Conservation (phyloP, 2,329 filamentous ascomycete genomes). For the Claviceps pazoutovae region DNA sequence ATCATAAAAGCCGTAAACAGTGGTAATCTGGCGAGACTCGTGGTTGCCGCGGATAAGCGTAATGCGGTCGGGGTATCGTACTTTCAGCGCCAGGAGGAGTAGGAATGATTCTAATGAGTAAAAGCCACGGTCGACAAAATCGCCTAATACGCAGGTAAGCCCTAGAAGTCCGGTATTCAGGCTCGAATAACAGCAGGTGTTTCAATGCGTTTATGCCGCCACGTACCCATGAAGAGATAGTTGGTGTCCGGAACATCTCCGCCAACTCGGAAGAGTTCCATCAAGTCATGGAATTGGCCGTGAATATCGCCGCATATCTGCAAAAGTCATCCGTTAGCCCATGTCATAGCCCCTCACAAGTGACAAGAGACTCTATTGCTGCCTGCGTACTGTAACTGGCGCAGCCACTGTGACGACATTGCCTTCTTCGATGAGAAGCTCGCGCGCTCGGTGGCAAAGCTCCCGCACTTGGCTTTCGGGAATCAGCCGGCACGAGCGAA, state of each 20-base stretch:
- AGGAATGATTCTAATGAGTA: constrained; percentile 96
- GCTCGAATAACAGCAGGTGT: neutral
- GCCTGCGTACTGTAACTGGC: constrained; percentile 63
- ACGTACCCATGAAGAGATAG: constrained; percentile 84
- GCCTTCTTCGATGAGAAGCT: constrained; percentile 91
- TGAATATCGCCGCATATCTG: constrained; percentile 95
- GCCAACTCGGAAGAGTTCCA: constrained; percentile 90
- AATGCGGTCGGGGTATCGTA: constrained; percentile 93
- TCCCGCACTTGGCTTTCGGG: constrained; percentile 92
- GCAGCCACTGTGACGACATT: constrained; percentile 94
- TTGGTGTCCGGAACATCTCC: constrained; percentile 92
- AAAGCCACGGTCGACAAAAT: constrained; percentile 96
- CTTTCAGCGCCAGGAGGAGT: constrained; percentile 88
- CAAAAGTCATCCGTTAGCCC: neutral
- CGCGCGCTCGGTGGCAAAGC: constrained; percentile 91
- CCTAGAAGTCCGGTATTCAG: neutral
- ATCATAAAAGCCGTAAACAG: constrained; percentile 96
- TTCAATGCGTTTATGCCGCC: neutral
- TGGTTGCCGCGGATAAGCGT: constrained; percentile 92
- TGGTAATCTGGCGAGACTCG: constrained; percentile 93
- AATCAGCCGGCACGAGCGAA: constrained; percentile 91
- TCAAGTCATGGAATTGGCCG: constrained; percentile 89
- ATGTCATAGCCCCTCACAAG: neutral
- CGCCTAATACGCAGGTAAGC: constrained; percentile 37
- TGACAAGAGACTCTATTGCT: neutral